Base-by-base conservation (phyloP, 805 yeast genomes). In the Candida ficus region DNA sequence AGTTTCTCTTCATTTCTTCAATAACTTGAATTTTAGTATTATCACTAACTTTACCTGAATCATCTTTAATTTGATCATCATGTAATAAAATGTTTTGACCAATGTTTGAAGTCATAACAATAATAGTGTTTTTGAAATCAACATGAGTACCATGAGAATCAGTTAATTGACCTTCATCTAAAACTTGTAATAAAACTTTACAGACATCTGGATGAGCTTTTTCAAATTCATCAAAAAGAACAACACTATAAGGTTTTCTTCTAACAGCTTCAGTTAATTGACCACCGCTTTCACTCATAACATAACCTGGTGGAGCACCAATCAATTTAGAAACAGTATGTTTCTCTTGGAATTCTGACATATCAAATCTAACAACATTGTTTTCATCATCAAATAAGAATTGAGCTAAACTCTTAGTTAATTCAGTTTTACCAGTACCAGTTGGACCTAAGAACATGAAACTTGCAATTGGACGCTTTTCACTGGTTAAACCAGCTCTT, bases 231-330 rank as follows among this genome's bases (percentile, higher is more conserved):
- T 91, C 99, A 60, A 91, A 93, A 43, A 91, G 66, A 2, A 91
- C 83, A 21, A 91, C 96, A 1, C 97, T 75, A 52, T 91, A 91
- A 8, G 99, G 99, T 56, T 89, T 90, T 54, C 98, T 76, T 58
- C 96, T 76, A 9, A 93, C 95, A 6, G 96, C 95, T 62, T 93
- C 98, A 1, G 99, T 93, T 48, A 93, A 70, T 63, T 93, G 98
- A 38, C 99, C 99, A 58, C 89, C 85, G 29, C 76, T 68, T 57
- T 91, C 99, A 64, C 89, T 90, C 39, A 96, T 93, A 18, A 91
- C 96, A 60, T 91, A 91, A 7, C 98, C 97, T 23, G 99, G 99
- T 5, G 99, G 99, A 1, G 98, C 93, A 38, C 99, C 99, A 52
- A 91, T 89, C 47, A 91, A 73, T 47, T 97, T 76, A 33, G 96